Conservation (phyloP, 208 protist genomes). For the Novymonas esmeraldas region DNA sequence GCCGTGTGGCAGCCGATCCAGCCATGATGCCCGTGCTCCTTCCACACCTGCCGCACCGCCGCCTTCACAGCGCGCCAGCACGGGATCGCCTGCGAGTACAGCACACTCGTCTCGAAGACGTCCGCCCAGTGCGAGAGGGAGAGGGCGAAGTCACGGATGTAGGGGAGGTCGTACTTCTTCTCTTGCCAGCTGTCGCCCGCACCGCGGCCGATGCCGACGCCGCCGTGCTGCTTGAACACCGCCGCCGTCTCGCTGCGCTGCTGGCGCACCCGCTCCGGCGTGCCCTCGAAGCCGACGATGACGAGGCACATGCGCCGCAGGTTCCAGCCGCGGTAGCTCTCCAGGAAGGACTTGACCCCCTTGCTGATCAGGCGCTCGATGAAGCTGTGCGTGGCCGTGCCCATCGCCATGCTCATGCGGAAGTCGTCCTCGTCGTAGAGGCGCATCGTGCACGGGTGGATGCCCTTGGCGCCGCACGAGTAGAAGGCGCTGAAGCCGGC, state of each 20-base stretch:
- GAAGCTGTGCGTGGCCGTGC: conserved; percentile 55
- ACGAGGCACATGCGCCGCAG: conserved; percentile 74
- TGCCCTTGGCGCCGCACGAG: conserved; percentile 80
- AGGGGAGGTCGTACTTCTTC: conserved; percentile 94
- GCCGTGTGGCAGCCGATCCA: conserved; percentile 94
- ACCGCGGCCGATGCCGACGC: conserved; percentile 57
- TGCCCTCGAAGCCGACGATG: conserved; percentile 90
- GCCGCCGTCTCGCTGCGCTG: conserved; percentile 64
- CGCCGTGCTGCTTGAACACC: conserved; percentile 70
- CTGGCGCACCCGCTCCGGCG: conserved; percentile 56
- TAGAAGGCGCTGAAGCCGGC: conserved; percentile 83
- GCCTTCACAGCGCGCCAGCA: conserved; percentile 93
- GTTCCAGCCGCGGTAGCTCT: conserved; percentile 69
- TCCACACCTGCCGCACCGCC: conserved; percentile 80
- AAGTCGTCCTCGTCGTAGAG: conserved; percentile 94
- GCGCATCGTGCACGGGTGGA: conserved; percentile 87
- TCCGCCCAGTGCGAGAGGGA: conserved; percentile 87
- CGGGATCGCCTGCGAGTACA: conserved; percentile 83
- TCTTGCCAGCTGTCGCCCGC: conserved; percentile 89
- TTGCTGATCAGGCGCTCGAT: conserved; percentile 59
- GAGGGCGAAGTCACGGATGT: conserved; percentile 90
- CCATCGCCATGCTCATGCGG: conserved; percentile 88
- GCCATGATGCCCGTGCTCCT: conserved; percentile 72
- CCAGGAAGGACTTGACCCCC: conserved; percentile 69
- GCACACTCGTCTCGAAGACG: conserved; percentile 92